These are phyloP conservation scores for Polysphondylium violaceum DNA, from an alignment of 78 protist genomes.

Conservation along the genomic window DNA sequence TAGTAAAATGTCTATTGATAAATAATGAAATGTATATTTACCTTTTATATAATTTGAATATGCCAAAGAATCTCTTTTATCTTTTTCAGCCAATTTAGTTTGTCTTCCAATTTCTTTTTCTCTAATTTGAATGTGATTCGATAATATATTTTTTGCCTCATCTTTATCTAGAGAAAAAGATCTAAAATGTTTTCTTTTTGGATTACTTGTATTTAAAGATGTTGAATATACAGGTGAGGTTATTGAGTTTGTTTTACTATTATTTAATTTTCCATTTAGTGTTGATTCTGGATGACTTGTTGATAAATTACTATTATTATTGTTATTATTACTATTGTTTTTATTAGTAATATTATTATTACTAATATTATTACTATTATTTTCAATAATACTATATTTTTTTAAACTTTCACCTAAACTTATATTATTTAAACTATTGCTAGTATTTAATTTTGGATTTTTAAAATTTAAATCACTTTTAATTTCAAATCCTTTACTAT, in stretches of 20 bases:
- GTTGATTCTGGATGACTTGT: no score
- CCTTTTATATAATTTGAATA: slow-evolving; percentile 59
- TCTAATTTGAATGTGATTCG: slow-evolving; percentile 46
- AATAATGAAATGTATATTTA: not conserved
- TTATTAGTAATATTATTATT: not conserved
- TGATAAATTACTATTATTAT: no score
- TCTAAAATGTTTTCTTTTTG: not conserved
- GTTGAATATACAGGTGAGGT: no score
- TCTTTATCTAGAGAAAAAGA: slow-evolving; percentile 4
- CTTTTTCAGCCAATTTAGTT: slow-evolving; percentile 67
- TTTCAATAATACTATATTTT: not conserved
- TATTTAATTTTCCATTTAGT: no score
- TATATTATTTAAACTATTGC: not conserved
- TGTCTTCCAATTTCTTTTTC: slow-evolving; percentile 62
- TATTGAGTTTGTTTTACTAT: no score
- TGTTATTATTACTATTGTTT: not conserved
- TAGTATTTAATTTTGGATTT: not conserved
- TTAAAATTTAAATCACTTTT: not conserved
- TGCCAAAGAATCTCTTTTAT: slow-evolving; percentile 48
- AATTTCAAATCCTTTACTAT: slow-evolving; percentile 17
- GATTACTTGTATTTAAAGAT: not conserved
- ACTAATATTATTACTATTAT: slow-evolving; percentile 2
- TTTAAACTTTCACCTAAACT: not conserved
- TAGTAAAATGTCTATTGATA: not conserved
- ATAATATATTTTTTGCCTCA: slow-evolving; percentile 52